Conservation (phyloP, 1,284 basidiomycete genomes). For the Ganoderma leucocontextum region DNA sequence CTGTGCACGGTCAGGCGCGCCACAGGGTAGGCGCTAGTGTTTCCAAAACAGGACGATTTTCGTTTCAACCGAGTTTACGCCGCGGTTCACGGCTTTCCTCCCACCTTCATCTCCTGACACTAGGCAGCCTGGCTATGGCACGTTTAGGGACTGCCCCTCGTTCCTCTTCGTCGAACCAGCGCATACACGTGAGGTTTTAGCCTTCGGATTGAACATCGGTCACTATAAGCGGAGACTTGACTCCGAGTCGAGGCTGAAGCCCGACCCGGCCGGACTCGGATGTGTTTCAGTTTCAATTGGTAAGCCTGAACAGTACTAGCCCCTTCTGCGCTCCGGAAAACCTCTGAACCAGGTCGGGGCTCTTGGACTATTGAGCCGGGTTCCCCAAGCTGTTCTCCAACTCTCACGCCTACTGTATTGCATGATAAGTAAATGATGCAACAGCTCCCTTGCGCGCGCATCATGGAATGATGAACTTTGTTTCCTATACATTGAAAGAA, state of each 20-base stretch:
- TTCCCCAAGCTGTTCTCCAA: background rate
- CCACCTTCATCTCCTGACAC: background rate
- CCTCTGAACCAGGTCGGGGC: background rate
- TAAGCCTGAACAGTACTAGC: background rate
- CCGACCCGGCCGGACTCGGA: conserved; percentile 1
- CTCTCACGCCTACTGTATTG: background rate
- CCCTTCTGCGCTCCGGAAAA: no score
- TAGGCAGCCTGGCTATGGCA: background rate
- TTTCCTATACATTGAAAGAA: background rate
- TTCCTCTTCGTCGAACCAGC: no score
- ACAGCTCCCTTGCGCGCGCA: background rate
- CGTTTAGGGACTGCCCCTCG: background rate
- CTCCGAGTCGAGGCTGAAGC: background rate
- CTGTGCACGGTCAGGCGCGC: no score
- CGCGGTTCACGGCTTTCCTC: background rate
- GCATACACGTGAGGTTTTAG: no score
- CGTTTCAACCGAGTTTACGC: background rate
- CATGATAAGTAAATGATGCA: background rate
- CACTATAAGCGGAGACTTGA: background rate
- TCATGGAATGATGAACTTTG: conserved; percentile 1
- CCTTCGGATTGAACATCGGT: no score
- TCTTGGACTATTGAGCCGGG: background rate
- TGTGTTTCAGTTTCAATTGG: background rate
- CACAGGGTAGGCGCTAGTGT: background rate
- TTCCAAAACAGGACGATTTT: background rate